Conservation (phyloP, 2,329 filamentous ascomycete genomes). For the Phoma sp. region DNA sequence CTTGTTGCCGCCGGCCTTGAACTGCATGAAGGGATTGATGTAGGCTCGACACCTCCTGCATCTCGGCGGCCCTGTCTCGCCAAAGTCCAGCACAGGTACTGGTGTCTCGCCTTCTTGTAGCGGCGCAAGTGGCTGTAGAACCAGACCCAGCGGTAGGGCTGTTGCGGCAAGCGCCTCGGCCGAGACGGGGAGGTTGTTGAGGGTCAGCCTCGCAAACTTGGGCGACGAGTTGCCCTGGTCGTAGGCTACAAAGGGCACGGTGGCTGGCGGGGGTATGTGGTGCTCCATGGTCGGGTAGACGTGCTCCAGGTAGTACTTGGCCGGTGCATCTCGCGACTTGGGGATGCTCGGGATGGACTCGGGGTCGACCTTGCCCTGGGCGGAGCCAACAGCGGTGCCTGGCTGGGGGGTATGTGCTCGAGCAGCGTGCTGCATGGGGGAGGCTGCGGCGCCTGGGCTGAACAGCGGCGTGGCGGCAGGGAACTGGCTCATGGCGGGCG, state of each 20-base stretch:
- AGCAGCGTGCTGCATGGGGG: conserved; percentile 48
- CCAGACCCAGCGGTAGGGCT: conserved; percentile 81
- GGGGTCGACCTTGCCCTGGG: conserved; percentile 79
- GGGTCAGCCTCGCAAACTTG: conserved; percentile 86
- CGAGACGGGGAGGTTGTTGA: conserved; percentile 90
- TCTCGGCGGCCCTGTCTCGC: conserved; percentile 84
- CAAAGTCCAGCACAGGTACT: conserved; percentile 94
- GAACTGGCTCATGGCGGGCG: conserved; percentile 64
- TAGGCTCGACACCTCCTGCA: conserved; percentile 94
- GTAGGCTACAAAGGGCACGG: conserved; percentile 87
- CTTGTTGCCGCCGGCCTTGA: conserved; percentile 90
- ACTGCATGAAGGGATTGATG: conserved; percentile 99
- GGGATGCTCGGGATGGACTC: conserved; percentile 95
- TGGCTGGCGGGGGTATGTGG: conserved; percentile 86
- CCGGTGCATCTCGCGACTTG: conserved; percentile 78
- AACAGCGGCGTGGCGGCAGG: conserved; percentile 65
- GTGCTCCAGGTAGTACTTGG: conserved; percentile 84
- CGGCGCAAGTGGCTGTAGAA: conserved; percentile 86
- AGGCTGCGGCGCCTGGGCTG: conserved; percentile 47
- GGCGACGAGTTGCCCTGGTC: conserved; percentile 97
- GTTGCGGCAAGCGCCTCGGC: conserved; percentile 81
- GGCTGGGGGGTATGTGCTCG: conserved; percentile 31
- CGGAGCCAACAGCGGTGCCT: conserved; percentile 59
- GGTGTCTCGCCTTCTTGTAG: conserved; percentile 84
- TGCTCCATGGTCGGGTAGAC: conserved; percentile 96